Conservation (phyloP, 78 protist genomes). For the Planoprotostelium fungivorum region DNA sequence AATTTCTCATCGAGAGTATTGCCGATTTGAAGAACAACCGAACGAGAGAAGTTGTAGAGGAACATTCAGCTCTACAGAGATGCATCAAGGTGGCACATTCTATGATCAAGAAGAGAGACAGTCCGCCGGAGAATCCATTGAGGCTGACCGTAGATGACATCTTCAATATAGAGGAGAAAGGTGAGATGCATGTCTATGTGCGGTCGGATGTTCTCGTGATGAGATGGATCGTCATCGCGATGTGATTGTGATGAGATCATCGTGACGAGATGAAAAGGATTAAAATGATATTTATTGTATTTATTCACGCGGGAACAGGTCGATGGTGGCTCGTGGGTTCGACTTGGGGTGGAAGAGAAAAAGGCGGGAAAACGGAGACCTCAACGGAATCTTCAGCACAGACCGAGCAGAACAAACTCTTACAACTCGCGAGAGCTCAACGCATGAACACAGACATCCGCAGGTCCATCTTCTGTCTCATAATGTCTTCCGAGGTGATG, state of each 20-base stretch:
- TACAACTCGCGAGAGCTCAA: slow-evolving; percentile 27
- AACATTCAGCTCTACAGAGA: not conserved
- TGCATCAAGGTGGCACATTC: not conserved
- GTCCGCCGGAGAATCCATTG: not conserved
- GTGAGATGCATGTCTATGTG: not conserved
- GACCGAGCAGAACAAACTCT: not conserved
- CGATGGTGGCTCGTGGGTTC: slow-evolving; percentile 64
- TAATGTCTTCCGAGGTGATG: slow-evolving; percentile 37
- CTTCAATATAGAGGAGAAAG: not conserved
- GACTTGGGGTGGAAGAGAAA: slow-evolving; percentile 46
- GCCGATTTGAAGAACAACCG: slow-evolving; percentile 42
- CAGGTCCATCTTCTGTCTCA: slow-evolving; percentile 37
- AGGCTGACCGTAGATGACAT: not conserved
- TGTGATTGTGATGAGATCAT: too few relatives aligned
- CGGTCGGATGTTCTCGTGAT: too few relatives aligned
- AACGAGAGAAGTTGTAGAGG: not conserved
- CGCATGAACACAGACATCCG: slow-evolving; percentile 44
- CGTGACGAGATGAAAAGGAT: too few relatives aligned
- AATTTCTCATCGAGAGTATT: slow-evolving; percentile 48
- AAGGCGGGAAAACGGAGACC: not conserved
- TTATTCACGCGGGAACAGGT: too few relatives aligned
- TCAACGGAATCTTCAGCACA: not conserved
- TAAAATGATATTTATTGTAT: too few relatives aligned
- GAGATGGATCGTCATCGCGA: too few relatives aligned
- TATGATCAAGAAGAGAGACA: not conserved